phyloP scores from a whole-genome alignment of 2,329 filamentous ascomycete species.

The Fusarium equiseti region DNA sequence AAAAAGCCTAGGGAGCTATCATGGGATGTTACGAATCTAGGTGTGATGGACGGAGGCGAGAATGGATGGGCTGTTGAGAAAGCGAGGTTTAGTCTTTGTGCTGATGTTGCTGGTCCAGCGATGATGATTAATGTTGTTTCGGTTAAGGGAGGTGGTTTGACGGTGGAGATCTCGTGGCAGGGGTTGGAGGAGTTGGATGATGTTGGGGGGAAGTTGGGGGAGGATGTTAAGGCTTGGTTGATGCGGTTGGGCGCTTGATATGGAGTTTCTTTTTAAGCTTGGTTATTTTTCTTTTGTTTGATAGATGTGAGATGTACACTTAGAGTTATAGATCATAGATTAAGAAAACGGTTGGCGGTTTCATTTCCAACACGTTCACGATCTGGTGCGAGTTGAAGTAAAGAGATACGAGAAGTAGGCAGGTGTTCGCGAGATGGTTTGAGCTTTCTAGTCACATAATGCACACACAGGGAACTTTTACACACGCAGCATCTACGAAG shows the following conservation, averaged over 20 bases:
- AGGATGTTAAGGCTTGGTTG: neutral
- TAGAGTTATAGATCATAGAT: neutral
- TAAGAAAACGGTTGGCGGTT: neutral
- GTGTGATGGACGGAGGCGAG: neutral
- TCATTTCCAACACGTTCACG: neutral
- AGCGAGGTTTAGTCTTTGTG: constrained; percentile 8
- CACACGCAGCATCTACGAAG: too few relatives aligned
- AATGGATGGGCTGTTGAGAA: neutral
- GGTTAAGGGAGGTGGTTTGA: neutral
- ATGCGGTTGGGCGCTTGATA: neutral
- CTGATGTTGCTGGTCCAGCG: neutral
- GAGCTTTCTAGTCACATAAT: too few relatives aligned
- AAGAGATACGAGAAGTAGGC: neutral
- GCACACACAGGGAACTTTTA: too few relatives aligned
- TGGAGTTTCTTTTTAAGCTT: neutral
- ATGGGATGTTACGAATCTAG: constrained; percentile 10
- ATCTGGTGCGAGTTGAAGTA: neutral
- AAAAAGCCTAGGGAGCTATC: constrained; percentile 14
- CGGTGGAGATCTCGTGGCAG: constrained; percentile 13
- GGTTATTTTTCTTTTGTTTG: neutral
- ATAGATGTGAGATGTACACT: neutral
- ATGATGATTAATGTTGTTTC: constrained; percentile 1
- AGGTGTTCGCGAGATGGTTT: neutral
- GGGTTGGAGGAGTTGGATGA: neutral
- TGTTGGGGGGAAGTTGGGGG: neutral